Percentiles rank a stretch among this genome's conserved stretches.
Conservation (phyloP, 2,329 filamentous ascomycete genomes). For the Cladosporium sp. region DNA sequence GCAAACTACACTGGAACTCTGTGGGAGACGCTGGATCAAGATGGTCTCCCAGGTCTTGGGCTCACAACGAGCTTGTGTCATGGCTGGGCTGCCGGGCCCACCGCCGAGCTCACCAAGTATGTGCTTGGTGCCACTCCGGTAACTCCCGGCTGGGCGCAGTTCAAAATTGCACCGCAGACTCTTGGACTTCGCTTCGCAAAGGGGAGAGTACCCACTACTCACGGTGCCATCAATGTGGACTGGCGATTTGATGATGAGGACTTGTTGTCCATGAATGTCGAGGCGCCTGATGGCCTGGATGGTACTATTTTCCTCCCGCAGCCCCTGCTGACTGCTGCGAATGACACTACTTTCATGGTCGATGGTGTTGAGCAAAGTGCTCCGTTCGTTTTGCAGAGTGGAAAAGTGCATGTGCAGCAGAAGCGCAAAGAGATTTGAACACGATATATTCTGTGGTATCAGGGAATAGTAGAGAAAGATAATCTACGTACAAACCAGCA, state of each 20-base stretch:
- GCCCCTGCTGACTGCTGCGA: background rate
- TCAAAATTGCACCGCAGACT: background rate
- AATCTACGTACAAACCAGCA: no score
- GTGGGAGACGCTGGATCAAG: background rate
- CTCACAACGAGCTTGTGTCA: background rate
- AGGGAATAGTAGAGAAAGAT: no score
- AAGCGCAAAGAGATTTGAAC: no score
- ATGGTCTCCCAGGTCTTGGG: background rate
- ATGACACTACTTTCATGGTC: background rate
- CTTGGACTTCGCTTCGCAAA: background rate
- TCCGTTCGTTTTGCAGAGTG: background rate
- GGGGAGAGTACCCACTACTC: background rate
- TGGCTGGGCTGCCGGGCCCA: background rate
- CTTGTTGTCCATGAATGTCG: background rate
- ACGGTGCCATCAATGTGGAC: background rate
- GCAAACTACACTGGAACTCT: conserved; percentile 1
- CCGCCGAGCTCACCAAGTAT: background rate
- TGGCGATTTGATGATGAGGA: background rate
- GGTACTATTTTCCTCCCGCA: background rate
- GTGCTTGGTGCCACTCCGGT: background rate
- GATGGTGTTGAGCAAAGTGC: background rate
- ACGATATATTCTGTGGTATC: no score
- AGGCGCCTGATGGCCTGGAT: background rate
- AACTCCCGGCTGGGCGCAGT: background rate
- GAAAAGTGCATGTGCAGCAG: background rate